These are phyloP conservation scores for Pichia sp. DNA, from an alignment of 1,139 yeast species.

Conservation along the genomic window DNA sequence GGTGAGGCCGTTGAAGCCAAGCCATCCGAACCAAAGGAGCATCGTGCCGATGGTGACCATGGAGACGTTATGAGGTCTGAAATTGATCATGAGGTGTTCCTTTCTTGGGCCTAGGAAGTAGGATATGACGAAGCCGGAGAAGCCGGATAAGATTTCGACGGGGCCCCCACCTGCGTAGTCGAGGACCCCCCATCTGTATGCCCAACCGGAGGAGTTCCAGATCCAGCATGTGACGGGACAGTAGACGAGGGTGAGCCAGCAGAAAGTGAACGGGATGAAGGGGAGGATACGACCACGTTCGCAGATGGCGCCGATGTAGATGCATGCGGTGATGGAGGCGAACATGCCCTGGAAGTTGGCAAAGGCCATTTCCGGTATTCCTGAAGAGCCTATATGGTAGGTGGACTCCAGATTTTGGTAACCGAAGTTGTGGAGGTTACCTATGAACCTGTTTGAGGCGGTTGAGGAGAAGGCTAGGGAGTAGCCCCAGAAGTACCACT, in stretches of 20 bases:
- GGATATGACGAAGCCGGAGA: slow-evolving; percentile 84
- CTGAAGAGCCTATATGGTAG: slow-evolving; percentile 23
- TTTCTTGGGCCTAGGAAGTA: slow-evolving; percentile 81
- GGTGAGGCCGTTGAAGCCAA: slow-evolving; percentile 85
- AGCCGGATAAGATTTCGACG: slow-evolving; percentile 89
- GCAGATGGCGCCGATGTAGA: slow-evolving; percentile 92
- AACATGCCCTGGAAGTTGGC: slow-evolving; percentile 92
- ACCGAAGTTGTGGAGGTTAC: slow-evolving; percentile 81
- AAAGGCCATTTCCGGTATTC: slow-evolving; percentile 85
- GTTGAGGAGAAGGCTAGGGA: slow-evolving; percentile 80
- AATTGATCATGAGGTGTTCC: slow-evolving; percentile 81
- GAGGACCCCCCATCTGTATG: slow-evolving; percentile 82
- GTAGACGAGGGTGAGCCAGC: slow-evolving; percentile 91
- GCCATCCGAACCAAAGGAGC: slow-evolving; percentile 74
- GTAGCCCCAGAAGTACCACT: slow-evolving; percentile 99
- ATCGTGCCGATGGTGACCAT: slow-evolving; percentile 62
- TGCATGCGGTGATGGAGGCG: slow-evolving; percentile 84
- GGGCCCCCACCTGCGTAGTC: slow-evolving; percentile 99
- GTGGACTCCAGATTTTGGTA: slow-evolving; percentile 47
- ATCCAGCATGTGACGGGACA: slow-evolving; percentile 95
- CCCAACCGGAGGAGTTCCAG: slow-evolving; percentile 96
- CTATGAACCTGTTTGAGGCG: slow-evolving; percentile 81
- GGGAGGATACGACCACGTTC: slow-evolving; percentile 93
- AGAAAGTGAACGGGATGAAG: slow-evolving; percentile 73
- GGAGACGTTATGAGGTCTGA: slow-evolving; percentile 93